Evolutionary conservation across 345 rosid species (phyloP), one percentile per base, ranked within the genome.

Genomic region (Psidium guajava): DNA sequence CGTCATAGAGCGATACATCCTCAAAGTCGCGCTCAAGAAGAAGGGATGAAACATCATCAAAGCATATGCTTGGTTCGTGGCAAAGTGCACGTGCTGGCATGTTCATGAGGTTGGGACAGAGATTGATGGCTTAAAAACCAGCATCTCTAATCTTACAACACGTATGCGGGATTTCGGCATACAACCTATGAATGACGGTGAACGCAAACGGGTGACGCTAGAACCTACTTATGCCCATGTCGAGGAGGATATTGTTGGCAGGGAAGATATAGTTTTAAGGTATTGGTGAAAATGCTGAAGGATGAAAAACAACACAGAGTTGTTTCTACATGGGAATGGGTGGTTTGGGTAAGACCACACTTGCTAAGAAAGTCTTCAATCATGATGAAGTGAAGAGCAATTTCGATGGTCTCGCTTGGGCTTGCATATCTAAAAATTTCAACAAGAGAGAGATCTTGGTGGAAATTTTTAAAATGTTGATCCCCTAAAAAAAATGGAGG

Each of bases 291-390:
- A 2, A 24, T 82, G 57, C 77, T 86, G 7, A 54, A 11, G 6
- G 82, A 64, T 50, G 87, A 84, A 54, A 88, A 88, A 13, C n/a
- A n/a, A n/a, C 82, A 55, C 11, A 16, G 83, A 18, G 87, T 89
- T 57, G 90, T 86, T 36, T 89, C 87, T 2, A 80, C 92, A 6
- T 89, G 89, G 44, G 93, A 18, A 93, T 93, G 95, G 95, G 92
- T 0, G 95, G 93, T n/a, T 81, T 90, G 16, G 91, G 94, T 6
- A 93, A 91, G 87, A 93, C 95, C 16, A 87, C 94, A 54, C 87
- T 93, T 8, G 95, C 95, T 6, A 91, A 86, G 61, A 87, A 87
- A 58, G 44, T n/a, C 5, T 90, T 88, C 32, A 83, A 85, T 49
- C 87, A 88, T 61, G 40, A 14, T 8, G 54, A 47, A 20, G 85